Base-by-base conservation (phyloP, 2,329 filamentous ascomycete genomes). In the Ceratocystis cacaofunesta region DNA sequence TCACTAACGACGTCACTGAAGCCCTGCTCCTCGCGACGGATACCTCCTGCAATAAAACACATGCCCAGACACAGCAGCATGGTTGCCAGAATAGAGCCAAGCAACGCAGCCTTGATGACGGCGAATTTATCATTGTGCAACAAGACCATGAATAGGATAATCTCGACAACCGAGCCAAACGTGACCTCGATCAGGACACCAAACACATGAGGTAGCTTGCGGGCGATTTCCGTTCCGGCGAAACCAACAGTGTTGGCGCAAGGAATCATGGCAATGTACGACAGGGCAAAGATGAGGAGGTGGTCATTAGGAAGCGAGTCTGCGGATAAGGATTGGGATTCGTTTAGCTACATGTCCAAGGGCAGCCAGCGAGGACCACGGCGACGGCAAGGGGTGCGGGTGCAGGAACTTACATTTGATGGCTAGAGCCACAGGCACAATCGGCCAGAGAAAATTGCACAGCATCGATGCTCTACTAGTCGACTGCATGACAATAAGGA, bases 21-120 rank as follows among this genome's bases (percentile, higher is more conserved):
- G 17, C 78, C 79, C 69, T 90, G 83, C 69, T 88, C 83, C 5
- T 88, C 79, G 41, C 85, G 82, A 64, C 79, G 78, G 44, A 92
- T 69, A 7, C 90, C 90, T 50, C 89, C 89, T 25, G 85, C 81
- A 68, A 92, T 84, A 77, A 95, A 95, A 73, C 89, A 94, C 63
- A 86, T 72, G 0, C 90, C 90, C 30, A 95, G 75, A 70, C 90
- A 95, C 0, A 95, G 78, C 57, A 95, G 76, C 76, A 94, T 82
- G 41, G 90, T 95, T 12, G 90, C 89, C 43, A 95, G 74, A 57
- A 95, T 88, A 0, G 89, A 92, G 44, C 90, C 90, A 0, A 95
- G 76, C 65, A 95, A 92, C 30, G 90, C 90, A 64, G 89, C 89
- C 72, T 90, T 84, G 70, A 95, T 89, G 70, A 94, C 88, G n/a